Conservation (phyloP, 495 filamentous ascomycete species). For the Hypoxylon lienhwacheense region DNA sequence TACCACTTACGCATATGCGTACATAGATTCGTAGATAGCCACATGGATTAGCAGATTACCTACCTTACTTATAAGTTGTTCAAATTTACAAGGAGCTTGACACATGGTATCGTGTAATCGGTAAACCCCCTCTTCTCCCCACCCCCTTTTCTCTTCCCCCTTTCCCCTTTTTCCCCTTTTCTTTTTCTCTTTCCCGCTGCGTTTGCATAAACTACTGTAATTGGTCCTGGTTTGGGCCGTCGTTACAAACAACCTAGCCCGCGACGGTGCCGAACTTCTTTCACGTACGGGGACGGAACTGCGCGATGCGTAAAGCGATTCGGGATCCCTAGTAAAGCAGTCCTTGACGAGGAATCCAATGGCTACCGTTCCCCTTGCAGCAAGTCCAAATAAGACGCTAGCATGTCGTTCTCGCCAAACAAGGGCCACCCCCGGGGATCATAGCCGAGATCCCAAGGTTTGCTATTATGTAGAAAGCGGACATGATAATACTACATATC, state of each 20-base stretch:
- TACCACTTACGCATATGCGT: too few species aligned
- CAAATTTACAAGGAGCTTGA: too few species aligned
- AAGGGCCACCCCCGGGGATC: constrained; percentile 22
- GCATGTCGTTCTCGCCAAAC: constrained; percentile 5
- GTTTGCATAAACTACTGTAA: constrained; percentile 17
- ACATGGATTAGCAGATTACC: too few species aligned
- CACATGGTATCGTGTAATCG: too few species aligned
- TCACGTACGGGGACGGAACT: constrained; percentile 10
- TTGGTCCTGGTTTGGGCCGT: constrained; percentile 11
- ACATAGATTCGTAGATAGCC: too few species aligned
- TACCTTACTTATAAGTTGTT: too few species aligned
- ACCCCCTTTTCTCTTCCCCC: background rate
- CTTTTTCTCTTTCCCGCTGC: constrained; percentile 2
- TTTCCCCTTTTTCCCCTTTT: background rate
- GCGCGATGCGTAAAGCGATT: constrained; percentile 20
- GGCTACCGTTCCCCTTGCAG: constrained; percentile 27
- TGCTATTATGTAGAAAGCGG: constrained; percentile 10
- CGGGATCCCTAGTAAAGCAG: constrained; percentile 30
- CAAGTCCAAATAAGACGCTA: constrained; percentile 12
- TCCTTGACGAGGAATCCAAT: constrained; percentile 21
- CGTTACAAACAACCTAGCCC: constrained; percentile 19
- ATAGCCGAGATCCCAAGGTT: constrained; percentile 21
- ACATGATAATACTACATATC: background rate
- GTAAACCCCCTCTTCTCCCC: too few species aligned
- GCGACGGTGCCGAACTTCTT: constrained; percentile 4